phyloP scores from a whole-genome alignment of 805 yeast genomes.

The Candida parachauliodes region DNA sequence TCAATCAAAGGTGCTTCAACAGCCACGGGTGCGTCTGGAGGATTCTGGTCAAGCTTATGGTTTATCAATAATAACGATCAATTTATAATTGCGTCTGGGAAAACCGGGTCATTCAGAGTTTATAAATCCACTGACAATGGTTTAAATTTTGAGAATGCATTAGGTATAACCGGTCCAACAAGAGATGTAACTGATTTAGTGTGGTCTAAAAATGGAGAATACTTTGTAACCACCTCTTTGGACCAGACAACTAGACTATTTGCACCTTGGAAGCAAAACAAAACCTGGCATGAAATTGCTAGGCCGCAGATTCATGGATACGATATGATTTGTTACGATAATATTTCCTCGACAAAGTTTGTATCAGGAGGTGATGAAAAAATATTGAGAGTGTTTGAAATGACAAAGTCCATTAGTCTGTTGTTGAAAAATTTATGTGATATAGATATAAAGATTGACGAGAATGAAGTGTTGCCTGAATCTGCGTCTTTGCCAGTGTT shows the following conservation, averaged over 20 bases:
- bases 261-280: constrained; percentile 51
- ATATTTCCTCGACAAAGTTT: constrained; percentile 58
- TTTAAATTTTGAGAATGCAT: constrained; percentile 40
- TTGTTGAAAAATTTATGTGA: constrained; percentile 56
- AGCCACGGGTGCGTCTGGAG: constrained; percentile 90
- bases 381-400: constrained; percentile 80
- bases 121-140: constrained; percentile 48
- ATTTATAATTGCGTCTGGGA: constrained; percentile 75
- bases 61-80: constrained; percentile 32
- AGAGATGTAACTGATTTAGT: constrained; percentile 71
- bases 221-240: constrained; percentile 71
- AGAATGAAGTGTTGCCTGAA: constrained; percentile 51
- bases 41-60: constrained; percentile 71
- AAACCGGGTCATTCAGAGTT: constrained; percentile 87
- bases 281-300: constrained; percentile 85
- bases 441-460: constrained; percentile 24
- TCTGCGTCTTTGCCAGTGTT: constrained; percentile 89
- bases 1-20: constrained; percentile 96
- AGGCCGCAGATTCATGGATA: constrained; percentile 98
- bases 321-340: constrained; percentile 81
- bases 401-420: constrained; percentile 74
- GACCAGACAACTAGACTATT: constrained; percentile 92
- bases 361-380: constrained; percentile 97
- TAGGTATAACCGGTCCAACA: constrained; percentile 75
- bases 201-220: constrained; percentile 69